These are phyloP conservation scores for Tylopilus cervinicoccineus DNA, from an alignment of 768 basidiomycete species.

Conservation along the genomic window DNA sequence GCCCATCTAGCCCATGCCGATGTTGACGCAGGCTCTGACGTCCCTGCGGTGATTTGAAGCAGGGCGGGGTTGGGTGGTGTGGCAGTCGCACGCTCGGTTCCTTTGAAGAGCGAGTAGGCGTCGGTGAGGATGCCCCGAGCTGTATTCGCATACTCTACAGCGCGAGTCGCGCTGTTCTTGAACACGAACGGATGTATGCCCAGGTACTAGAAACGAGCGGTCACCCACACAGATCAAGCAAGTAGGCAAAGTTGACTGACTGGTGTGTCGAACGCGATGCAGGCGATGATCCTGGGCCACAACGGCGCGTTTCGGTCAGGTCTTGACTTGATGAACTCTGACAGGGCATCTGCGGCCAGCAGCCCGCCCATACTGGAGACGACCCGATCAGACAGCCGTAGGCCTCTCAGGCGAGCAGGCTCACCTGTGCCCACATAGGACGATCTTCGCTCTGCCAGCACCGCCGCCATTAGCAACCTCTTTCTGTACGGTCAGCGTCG, in stretches of 20 bases:
- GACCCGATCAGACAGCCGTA: neutral
- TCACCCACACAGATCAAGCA: neutral
- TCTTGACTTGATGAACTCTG: slow-evolving; percentile 65
- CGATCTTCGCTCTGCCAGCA: slow-evolving; percentile 66
- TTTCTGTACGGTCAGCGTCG: slow-evolving; percentile 78
- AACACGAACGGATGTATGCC: slow-evolving; percentile 84
- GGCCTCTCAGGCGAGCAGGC: slow-evolving; percentile 9
- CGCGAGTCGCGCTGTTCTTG: slow-evolving; percentile 78
- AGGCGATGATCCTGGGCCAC: slow-evolving; percentile 87
- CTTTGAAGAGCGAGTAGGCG: slow-evolving; percentile 51
- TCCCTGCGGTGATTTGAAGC: slow-evolving; percentile 31
- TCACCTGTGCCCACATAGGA: slow-evolving; percentile 87
- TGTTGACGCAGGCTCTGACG: slow-evolving; percentile 12
- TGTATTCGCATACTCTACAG: slow-evolving; percentile 60
- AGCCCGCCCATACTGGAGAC: slow-evolving; percentile 86
- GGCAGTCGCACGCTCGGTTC: slow-evolving; percentile 37
- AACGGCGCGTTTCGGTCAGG: slow-evolving; percentile 63
- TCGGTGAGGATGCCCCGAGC: slow-evolving; percentile 64
- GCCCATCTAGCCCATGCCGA: slow-evolving; percentile 60
- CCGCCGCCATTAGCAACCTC: slow-evolving; percentile 80
- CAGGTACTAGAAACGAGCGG: slow-evolving; percentile 55
- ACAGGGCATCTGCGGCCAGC: slow-evolving; percentile 77
- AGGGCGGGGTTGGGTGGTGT: slow-evolving; percentile 24
- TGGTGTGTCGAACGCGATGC: slow-evolving; percentile 87
- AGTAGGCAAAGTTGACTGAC: slow-evolving; percentile 40